Base-by-base conservation (phyloP, 2,329 filamentous ascomycete species). In the Colletotrichum echinochloae region DNA sequence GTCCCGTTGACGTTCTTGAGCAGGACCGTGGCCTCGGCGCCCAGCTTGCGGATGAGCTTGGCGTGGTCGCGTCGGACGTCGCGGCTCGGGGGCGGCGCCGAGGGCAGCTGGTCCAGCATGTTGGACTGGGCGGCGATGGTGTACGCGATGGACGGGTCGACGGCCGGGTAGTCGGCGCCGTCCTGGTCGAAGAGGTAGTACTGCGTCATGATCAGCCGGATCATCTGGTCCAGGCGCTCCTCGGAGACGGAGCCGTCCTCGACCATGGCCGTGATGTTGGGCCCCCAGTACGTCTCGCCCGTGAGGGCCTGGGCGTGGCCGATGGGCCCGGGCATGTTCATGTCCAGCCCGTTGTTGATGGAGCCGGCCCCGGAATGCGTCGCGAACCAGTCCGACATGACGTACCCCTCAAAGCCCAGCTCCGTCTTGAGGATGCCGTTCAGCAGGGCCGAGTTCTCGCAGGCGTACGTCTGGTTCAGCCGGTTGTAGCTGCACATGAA, bases 401-500 rank as follows among this genome's bases (percentile, higher is more conserved):
- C 77, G 63, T 83, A 84, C 4, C 83, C 93, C 85, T 76, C 89
- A 84, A 95, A 95, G 20, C 91, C 92, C 11, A 96, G 85, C 78
- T 94, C 90, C 12, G 85, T 80, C 80, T 94, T 93, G n/a, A 94
- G 81, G 4, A 94, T 77, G 54, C 85, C 85, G 77, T 91, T 91
- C 54, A 92, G 76, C 2, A 84, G 79, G 56, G 87, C 82, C 65
- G 87, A 86, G 78, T 91, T 92, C 76, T 90, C 87, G 78, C 91
- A 94, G 3, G 86, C 86, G 79, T 90, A 93, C 9, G 87, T 90
- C 72, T 89, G 88, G 78, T 93, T 92, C 76, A 93, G 81, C 77
- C 90, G 89, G 77, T 92, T 91, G 80, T 93, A 93, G 23, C 88
- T 90, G 81, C 91, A 94, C 92, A 94, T 94, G 46, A 92, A 80